Conservation (phyloP, 495 filamentous ascomycete species). For the Neurospora intermedia region DNA sequence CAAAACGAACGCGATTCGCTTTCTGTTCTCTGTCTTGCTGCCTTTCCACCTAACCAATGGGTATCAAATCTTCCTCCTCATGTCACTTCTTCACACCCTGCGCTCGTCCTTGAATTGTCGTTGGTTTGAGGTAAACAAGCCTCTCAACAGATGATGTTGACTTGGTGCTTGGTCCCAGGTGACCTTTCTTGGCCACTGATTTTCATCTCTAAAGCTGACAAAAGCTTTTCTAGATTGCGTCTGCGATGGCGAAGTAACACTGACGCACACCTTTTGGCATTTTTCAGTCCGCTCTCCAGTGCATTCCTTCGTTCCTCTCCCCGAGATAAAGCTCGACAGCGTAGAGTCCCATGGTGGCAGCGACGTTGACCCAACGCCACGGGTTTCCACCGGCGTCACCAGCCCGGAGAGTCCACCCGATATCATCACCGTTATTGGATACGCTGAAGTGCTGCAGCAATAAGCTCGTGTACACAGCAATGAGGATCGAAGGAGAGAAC, state of each 20-base stretch:
- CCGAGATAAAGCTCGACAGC: constrained; percentile 79
- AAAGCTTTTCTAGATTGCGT: not conserved
- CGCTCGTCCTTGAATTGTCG: not conserved
- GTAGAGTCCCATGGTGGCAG: constrained; percentile 77
- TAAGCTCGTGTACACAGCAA: constrained; percentile 93
- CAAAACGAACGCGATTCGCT: not conserved
- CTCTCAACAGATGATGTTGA: not conserved
- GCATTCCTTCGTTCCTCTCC: constrained; percentile 57
- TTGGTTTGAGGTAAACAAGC: not conserved
- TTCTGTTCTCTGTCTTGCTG: not conserved
- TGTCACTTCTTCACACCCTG: not conserved
- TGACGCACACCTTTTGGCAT: not conserved
- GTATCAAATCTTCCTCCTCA: not conserved
- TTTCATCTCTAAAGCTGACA: not conserved
- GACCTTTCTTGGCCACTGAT: not conserved
- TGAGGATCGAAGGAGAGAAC: constrained; percentile 85
- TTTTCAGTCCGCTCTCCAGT: constrained; percentile 87
- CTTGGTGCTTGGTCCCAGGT: not conserved
- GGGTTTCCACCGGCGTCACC: constrained; percentile 71
- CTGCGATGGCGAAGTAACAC: not conserved
- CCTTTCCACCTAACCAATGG: not conserved
- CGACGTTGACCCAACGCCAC: constrained; percentile 89
- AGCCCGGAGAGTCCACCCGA: constrained; percentile 75
- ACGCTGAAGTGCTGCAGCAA: constrained; percentile 89
- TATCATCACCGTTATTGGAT: constrained; percentile 50